A percentile compares a stretch with the other conserved stretches of the same genome.
phyloP scores from a whole-genome alignment of 1,139 yeast genomes.

The Magnusiomyces clavatus region DNA sequence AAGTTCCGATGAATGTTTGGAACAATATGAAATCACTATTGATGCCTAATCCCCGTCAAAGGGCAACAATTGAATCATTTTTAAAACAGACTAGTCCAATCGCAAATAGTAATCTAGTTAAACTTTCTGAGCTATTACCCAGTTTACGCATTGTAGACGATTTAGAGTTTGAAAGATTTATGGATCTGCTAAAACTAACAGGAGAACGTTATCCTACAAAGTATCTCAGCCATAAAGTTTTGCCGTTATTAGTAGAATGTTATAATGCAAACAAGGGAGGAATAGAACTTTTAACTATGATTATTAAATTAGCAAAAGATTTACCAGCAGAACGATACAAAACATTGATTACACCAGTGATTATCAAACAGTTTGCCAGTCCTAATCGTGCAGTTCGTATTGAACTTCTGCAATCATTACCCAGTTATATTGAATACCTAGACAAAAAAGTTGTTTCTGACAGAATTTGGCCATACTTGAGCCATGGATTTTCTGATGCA shows the following conservation, averaged over 20 bases:
- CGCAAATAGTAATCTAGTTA: conserved; percentile 42
- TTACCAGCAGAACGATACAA: conserved; percentile 38
- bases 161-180: conserved; percentile 46
- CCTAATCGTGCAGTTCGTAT: conserved; percentile 74
- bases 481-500: conserved; percentile 80
- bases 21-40: conserved; percentile 23
- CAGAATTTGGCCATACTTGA: conserved; percentile 57
- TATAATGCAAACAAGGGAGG: conserved; percentile 27
- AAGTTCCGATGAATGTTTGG: conserved; percentile 20
- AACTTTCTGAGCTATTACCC: conserved; percentile 42
- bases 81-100: conserved; percentile 28
- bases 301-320: conserved; percentile 34
- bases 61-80: conserved; percentile 47
- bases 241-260: conserved; percentile 56
- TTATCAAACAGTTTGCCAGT: conserved; percentile 53
- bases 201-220: conserved; percentile 46
- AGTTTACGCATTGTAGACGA: conserved; percentile 46
- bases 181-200: conserved; percentile 38
- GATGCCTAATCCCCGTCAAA: conserved; percentile 24
- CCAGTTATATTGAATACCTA: conserved; percentile 45
- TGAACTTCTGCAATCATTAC: conserved; percentile 56
- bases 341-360: conserved; percentile 50
- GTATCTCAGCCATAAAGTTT: conserved; percentile 51
- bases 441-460: conserved; percentile 59
- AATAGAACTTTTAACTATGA: conserved; percentile 21